A percentile compares a stretch with the other conserved stretches of the same genome.
These are phyloP conservation scores for Calonectria pteridis DNA, from an alignment of 2,329 filamentous ascomycete species.

Conservation along the genomic window DNA sequence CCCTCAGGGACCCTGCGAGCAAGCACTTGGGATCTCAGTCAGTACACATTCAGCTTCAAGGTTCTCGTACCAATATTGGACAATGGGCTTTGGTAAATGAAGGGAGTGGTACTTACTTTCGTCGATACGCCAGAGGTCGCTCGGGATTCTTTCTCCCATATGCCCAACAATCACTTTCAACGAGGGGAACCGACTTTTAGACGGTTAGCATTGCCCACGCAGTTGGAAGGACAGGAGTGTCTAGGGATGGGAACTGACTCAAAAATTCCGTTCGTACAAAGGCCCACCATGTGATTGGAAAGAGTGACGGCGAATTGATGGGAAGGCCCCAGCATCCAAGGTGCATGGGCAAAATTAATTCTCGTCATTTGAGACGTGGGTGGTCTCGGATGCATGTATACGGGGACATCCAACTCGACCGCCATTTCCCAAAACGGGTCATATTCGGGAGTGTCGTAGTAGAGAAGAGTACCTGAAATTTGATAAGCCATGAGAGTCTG, in stretches of 20 bases:
- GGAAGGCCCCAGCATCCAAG: not conserved
- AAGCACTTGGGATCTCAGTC: not conserved
- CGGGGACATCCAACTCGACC: slow-evolving; percentile 18
- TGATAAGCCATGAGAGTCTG: not conserved
- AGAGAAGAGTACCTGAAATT: not conserved
- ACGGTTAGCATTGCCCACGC: not conserved
- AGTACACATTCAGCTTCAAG: not conserved
- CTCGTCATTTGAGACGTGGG: not conserved
- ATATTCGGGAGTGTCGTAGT: slow-evolving; percentile 19
- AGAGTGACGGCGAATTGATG: slow-evolving; percentile 23
- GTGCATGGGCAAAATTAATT: not conserved
- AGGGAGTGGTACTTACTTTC: not conserved
- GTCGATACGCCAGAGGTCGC: not conserved
- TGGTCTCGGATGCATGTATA: slow-evolving; percentile 30
- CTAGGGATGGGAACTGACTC: not conserved
- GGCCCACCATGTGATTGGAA: slow-evolving; percentile 19
- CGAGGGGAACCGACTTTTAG: not conserved
- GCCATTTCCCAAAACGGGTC: slow-evolving; percentile 22
- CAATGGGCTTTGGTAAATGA: too few species aligned
- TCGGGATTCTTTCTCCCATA: slow-evolving; percentile 20
- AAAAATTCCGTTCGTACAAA: slow-evolving; percentile 32
- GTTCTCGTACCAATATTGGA: too few species aligned
- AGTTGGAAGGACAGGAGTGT: too few species aligned
- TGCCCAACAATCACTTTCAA: slow-evolving; percentile 25
- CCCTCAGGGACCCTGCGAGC: not conserved